Evolutionary conservation across 441 rosid genomes (phyloP), one percentile per base, ranked within the genome.

Genomic region (Pelargonium hybrid): DNA sequence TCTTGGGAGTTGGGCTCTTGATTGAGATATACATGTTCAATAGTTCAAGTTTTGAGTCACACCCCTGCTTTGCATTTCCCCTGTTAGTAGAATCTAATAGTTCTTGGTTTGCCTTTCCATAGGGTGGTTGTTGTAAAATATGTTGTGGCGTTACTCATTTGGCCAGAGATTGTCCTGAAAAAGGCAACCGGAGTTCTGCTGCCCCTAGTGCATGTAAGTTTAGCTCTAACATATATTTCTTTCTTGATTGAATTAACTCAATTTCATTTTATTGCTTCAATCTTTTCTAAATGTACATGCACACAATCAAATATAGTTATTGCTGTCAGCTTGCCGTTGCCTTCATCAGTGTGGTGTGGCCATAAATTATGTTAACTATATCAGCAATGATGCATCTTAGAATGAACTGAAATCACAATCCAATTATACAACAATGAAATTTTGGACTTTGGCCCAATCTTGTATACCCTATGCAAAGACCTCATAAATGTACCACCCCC

Each of bases 81-180:
- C 39, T 54, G 43, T 26, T 2, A 29, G 25, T 37, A 50, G 52
- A 43, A 34, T 47, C 39, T 72, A 50, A 71, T 15, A 17, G 67
- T 75, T 75, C 41, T 10, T 29, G 69, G 23, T 29, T 20, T 65
- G 62, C 34, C 67, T 3, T 34, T 47, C 47, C 75, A 45, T 69
- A 90, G 98, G 97, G 98, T 18, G 97, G 97, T 59, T 80, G 85
- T 79, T 91, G 98, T 79, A 87, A 93, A 83, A 80, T 90, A 77
- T 93, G 98, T 13, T 89, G 92, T 34, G 88, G 92, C 54, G 88
- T 91, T 70, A 88, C 93, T n/a, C 98, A 93, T 89, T 88, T 91
- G 73, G 97, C 96, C 25, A 93, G 67, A 81, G 96, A 93, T 78
- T 93, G 96, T 66, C 93, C 97, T 21, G 85, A 87, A 71, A 93